A percentile compares a stretch with the other conserved stretches of the same genome.
Evolutionary conservation across 108 stramenopile species (phyloP).

Genomic region (Conticribra weissflogii): DNA sequence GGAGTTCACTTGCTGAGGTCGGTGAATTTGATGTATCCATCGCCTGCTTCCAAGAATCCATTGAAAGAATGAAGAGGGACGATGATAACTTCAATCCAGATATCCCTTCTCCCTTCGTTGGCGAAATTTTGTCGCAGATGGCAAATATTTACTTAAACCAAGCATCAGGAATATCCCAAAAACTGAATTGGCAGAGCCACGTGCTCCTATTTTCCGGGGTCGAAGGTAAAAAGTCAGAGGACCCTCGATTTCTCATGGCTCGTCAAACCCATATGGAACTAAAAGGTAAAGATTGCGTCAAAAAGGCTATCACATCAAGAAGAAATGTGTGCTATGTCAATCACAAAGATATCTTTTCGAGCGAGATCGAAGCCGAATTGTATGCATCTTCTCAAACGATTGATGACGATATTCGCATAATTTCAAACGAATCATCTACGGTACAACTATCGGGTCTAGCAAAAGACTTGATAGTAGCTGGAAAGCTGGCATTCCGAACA

Average conservation of each 20-base stretch:
- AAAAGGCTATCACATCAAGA: conserved; percentile 31
- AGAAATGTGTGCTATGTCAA: conserved; percentile 30
- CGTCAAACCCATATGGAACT: conserved; percentile 28
- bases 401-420: background rate
- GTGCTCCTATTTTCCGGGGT: conserved; percentile 33
- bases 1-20: conserved; percentile 33
- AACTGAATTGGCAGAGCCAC: conserved; percentile 35
- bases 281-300: conserved; percentile 37
- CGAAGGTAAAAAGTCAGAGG: conserved; percentile 10
- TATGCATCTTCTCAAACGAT: background rate
- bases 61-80: conserved; percentile 17
- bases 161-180: conserved; percentile 25
- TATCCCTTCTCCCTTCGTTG: conserved; percentile 10
- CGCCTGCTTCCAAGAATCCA: conserved; percentile 38
- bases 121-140: conserved; percentile 38
- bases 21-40: conserved; percentile 47
- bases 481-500: conserved; percentile 33
- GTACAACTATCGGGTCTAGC: conserved; percentile 19
- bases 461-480: conserved; percentile 31
- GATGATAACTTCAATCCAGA: background rate
- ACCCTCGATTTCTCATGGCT: conserved; percentile 22
- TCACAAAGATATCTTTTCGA: conserved; percentile 1
- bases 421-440: conserved; percentile 6
- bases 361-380: conserved; percentile 4
- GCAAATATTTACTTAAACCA: conserved; percentile 33